These are phyloP conservation scores for Penicillium sp. DNA, from an alignment of 2,329 filamentous ascomycete species.

Conservation along the genomic window DNA sequence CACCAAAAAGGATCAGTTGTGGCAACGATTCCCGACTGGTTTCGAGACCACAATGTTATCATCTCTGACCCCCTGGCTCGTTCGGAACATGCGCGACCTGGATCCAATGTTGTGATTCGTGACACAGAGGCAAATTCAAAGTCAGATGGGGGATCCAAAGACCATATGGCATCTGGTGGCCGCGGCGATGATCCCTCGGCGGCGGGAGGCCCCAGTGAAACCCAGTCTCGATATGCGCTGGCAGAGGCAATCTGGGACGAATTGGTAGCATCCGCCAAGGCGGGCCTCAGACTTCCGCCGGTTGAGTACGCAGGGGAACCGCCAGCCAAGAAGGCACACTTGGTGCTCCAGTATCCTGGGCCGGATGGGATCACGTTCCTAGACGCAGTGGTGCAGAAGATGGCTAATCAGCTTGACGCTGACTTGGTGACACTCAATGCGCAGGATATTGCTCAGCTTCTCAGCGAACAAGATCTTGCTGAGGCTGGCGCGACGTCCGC, in stretches of 20 bases:
- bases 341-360: constrained; percentile 55
- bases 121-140: constrained; percentile 14
- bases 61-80: constrained; percentile 15
- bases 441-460: constrained; percentile 42
- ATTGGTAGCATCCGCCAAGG: constrained; percentile 46
- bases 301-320: constrained; percentile 41
- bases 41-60: constrained; percentile 31
- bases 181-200: constrained; percentile 24
- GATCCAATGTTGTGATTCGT: constrained; percentile 25
- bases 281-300: constrained; percentile 43
- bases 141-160: constrained; percentile 9
- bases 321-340: constrained; percentile 48
- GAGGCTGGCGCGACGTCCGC: constrained; percentile 29
- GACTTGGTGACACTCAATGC: constrained; percentile 41
- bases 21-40: constrained; percentile 33
- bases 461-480: constrained; percentile 37
- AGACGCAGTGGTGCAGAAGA: constrained; percentile 56
- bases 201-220: constrained; percentile 10
- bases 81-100: constrained; percentile 6
- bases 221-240: constrained; percentile 34
- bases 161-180: constrained; percentile 9
- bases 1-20: constrained; percentile 15
- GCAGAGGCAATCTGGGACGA: constrained; percentile 42
- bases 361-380: constrained; percentile 51
- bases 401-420: constrained; percentile 52